Evolutionary conservation across 2,329 filamentous ascomycete genomes (phyloP).

Genomic region (Dryadomyces sulphureus): DNA sequence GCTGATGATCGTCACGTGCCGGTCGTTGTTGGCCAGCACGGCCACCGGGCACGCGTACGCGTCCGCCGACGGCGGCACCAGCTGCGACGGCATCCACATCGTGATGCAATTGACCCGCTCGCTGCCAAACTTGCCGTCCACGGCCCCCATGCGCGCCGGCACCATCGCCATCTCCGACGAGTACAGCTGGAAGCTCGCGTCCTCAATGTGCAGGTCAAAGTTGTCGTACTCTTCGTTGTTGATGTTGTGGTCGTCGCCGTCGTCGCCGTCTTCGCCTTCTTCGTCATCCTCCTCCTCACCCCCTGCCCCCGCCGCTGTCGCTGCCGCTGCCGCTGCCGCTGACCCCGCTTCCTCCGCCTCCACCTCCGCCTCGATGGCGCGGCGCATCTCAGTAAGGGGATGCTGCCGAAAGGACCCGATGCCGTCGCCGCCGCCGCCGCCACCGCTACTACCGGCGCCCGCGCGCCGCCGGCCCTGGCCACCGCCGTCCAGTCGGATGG

Average conservation of each 20-base stretch:
- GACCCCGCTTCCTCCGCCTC: conserved; percentile 15
- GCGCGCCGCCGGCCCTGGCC: conserved; percentile 13
- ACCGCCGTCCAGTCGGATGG: conserved; percentile 46
- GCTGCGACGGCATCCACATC: conserved; percentile 40
- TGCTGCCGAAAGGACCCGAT: too few species aligned
- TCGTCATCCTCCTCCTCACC: background rate
- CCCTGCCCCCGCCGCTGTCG: background rate
- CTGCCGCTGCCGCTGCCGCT: conserved; percentile 11
- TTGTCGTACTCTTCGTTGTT: conserved; percentile 9
- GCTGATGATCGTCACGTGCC: conserved; percentile 71
- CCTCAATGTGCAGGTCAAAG: conserved; percentile 5
- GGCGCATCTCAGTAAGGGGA: background rate
- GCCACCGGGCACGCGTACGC: conserved; percentile 44
- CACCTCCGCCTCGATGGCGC: background rate
- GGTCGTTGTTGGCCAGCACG: conserved; percentile 80
- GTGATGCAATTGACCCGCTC: conserved; percentile 55
- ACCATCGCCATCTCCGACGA: conserved; percentile 3
- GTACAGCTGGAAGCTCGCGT: background rate
- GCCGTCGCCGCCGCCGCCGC: too few species aligned
- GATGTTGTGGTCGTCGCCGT: conserved; percentile 9
- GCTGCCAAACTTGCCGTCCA: conserved; percentile 38
- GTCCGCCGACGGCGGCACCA: conserved; percentile 15
- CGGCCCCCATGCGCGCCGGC: conserved; percentile 19
- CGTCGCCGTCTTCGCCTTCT: conserved; percentile 16
- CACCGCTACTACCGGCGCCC: too few species aligned